These are phyloP conservation scores for Dichotomopilus funicola DNA, from an alignment of 2,329 filamentous ascomycete species.

Conservation along the genomic window DNA sequence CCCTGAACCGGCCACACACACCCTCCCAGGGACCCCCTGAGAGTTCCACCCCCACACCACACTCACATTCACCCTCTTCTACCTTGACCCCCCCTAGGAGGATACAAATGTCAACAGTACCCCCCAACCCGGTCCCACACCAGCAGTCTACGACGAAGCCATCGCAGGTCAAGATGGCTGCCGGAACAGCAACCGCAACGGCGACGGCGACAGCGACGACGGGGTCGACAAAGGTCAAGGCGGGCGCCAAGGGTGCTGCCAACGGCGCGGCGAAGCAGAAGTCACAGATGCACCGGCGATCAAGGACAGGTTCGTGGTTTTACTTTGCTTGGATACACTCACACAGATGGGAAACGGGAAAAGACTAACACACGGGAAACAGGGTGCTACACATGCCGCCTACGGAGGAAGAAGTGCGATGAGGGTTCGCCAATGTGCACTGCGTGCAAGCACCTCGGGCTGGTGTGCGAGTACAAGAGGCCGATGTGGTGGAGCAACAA, in stretches of 20 bases:
- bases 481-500: conserved; percentile 97
- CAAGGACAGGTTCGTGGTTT: conserved; percentile 73
- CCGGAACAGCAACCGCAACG: conserved; percentile 24
- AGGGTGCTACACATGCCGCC: conserved; percentile 64
- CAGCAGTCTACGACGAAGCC: conserved; percentile 44
- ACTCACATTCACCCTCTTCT: neutral
- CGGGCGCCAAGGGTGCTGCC: conserved; percentile 46
- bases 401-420: conserved; percentile 64
- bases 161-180: conserved; percentile 53
- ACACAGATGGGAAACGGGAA: conserved; percentile 14
- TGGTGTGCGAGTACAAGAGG: conserved; percentile 92
- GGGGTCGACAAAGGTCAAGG: conserved; percentile 48
- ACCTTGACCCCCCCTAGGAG: conserved; percentile 29
- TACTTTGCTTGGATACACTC: conserved; percentile 25
- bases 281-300: conserved; percentile 86
- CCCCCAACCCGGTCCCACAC: conserved; percentile 46
- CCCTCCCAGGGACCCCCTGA: conserved; percentile 9
- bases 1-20: conserved; percentile 15
- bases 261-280: conserved; percentile 57
- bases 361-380: conserved; percentile 28
- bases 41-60: too few species aligned
- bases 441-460: conserved; percentile 66
- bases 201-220: conserved; percentile 24
- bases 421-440: conserved; percentile 57
- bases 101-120: conserved; percentile 61